Conservation (phyloP, 148 eudicot species). For the Polygonum aviculare region DNA sequence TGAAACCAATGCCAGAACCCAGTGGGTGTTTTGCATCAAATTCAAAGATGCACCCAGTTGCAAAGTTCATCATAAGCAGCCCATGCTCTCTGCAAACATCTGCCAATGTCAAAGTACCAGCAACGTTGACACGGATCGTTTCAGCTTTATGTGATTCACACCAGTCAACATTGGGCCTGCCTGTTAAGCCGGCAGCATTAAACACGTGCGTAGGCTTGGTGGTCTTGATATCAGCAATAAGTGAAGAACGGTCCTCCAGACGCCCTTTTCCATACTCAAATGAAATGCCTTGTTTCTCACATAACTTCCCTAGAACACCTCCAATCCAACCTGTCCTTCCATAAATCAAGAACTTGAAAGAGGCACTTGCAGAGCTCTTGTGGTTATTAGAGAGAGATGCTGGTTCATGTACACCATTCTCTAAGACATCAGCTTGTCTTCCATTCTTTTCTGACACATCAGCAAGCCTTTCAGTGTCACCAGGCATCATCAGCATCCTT, state of each 20-base stretch:
- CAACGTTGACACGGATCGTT: conserved; percentile 19
- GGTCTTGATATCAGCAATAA: conserved; percentile 15
- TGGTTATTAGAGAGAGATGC: conserved; percentile 21
- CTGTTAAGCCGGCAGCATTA: conserved; percentile 26
- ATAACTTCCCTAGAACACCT: conserved; percentile 20
- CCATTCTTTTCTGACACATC: conserved; percentile 48
- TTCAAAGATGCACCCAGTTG: conserved; percentile 25
- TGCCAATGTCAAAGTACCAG: conserved; percentile 20
- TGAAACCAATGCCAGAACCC: conserved; percentile 23
- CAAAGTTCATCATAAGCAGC: conserved; percentile 19
- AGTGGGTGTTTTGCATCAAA: conserved; percentile 19
- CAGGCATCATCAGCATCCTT: conserved; percentile 86
- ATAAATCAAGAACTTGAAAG: conserved; percentile 23
- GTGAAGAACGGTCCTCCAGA: conserved; percentile 18
- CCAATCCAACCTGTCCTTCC: conserved; percentile 26
- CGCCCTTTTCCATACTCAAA: conserved; percentile 24
- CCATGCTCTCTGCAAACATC: conserved; percentile 28
- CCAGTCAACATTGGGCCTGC: conserved; percentile 23
- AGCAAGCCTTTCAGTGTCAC: conserved; percentile 42
- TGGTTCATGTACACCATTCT: conserved; percentile 30
- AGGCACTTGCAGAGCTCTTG: conserved; percentile 10
- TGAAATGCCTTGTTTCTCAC: conserved; percentile 23
- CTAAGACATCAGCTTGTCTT: conserved; percentile 46
- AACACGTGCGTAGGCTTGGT: conserved; percentile 22
- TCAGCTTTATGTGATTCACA: conserved; percentile 21